Conservation (phyloP, 73 alveolate genomes). For the Symbiodinium pilosum region DNA sequence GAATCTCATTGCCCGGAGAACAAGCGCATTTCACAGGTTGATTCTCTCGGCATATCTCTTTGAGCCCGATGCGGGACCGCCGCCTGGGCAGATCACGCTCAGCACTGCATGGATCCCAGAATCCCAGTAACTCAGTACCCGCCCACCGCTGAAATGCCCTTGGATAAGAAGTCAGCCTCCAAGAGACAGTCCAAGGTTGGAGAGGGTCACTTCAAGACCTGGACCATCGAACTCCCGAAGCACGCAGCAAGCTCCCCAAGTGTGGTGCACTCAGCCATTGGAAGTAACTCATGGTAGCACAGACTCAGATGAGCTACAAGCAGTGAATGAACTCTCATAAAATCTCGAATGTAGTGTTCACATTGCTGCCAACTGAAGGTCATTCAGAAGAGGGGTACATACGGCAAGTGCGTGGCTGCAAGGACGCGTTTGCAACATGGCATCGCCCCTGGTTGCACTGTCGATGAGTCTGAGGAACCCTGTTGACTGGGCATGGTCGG, state of each 20-base stretch:
- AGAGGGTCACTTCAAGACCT: slow-evolving; percentile 45
- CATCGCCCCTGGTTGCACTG: neutral
- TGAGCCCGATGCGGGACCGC: neutral
- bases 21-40: neutral
- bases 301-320: too few relatives aligned
- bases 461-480: slow-evolving; percentile 36
- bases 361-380: too few relatives aligned
- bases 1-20: too few relatives aligned
- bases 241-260: neutral
- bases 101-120: neutral
- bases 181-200: slow-evolving; percentile 57
- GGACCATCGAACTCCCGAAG: slow-evolving; percentile 52
- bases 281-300: too few relatives aligned
- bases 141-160: too few relatives aligned
- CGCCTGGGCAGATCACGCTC: neutral
- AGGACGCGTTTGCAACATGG: neutral
- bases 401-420: slow-evolving; percentile 54
- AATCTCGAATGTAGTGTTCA: too few relatives aligned
- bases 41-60: neutral
- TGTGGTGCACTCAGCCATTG: neutral
- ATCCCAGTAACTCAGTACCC: too few relatives aligned
- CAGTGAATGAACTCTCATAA: too few relatives aligned
- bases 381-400: slow-evolving; percentile 44
- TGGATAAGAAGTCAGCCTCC: too few relatives aligned
- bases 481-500: slow-evolving; percentile 65